These are phyloP conservation scores for Tulasnella sp. DNA, from an alignment of 768 basidiomycete genomes.

Conservation along the genomic window DNA sequence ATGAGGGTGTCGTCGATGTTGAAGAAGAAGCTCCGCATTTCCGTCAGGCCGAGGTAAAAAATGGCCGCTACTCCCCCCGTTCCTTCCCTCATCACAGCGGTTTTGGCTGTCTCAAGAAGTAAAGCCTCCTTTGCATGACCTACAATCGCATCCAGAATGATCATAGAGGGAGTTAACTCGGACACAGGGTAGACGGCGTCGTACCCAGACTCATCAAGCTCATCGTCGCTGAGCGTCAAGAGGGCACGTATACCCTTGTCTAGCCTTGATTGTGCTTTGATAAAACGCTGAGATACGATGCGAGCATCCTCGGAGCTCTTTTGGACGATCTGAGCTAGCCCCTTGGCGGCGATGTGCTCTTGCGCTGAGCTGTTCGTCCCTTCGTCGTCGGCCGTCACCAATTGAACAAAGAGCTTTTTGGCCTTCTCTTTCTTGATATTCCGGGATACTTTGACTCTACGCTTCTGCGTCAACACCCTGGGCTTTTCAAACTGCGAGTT, in stretches of 20 bases:
- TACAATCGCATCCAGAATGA: neutral
- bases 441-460: neutral
- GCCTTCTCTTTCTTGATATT: neutral
- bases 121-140: neutral
- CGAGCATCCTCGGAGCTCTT: too few relatives aligned
- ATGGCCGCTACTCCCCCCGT: neutral
- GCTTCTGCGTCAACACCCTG: neutral
- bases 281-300: neutral
- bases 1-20: neutral
- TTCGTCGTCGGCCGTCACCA: neutral
- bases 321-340: neutral
- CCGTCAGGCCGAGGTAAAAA: neutral
- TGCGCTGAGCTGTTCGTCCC: neutral
- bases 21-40: neutral
- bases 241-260: neutral
- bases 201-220: neutral
- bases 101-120: neutral
- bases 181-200: neutral
- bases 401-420: neutral
- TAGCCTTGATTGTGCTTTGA: neutral
- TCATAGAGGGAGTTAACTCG: neutral
- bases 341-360: neutral
- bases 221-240: neutral
- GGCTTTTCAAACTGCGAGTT: neutral
- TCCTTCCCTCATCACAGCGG: neutral